phyloP scores from a whole-genome alignment of 768 basidiomycete species.

The Tulasnella sp. region DNA sequence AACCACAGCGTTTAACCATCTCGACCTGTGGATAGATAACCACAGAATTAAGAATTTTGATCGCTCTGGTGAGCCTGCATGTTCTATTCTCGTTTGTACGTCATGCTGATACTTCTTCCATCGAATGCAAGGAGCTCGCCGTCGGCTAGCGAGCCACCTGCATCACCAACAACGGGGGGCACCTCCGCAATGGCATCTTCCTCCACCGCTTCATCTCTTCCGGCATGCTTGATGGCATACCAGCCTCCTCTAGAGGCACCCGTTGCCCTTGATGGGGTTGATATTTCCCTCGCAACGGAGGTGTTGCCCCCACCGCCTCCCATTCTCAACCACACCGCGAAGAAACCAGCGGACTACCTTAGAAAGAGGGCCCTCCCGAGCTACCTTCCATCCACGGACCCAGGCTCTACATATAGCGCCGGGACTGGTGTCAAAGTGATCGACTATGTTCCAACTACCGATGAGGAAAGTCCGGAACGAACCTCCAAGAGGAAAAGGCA shows the following conservation, averaged over 20 bases:
- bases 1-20: background rate
- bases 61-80: background rate
- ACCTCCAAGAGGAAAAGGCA: conserved; percentile 42
- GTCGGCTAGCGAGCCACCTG: conserved; percentile 1
- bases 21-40: background rate
- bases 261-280: conserved; percentile 37
- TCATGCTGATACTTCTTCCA: background rate
- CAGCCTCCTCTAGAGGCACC: conserved; percentile 30
- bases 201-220: conserved; percentile 18
- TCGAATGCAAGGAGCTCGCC: background rate
- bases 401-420: conserved; percentile 69
- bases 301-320: conserved; percentile 86
- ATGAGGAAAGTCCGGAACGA: conserved; percentile 53
- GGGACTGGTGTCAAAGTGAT: conserved; percentile 27
- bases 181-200: conserved; percentile 15
- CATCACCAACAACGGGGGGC: background rate
- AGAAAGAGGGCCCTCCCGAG: conserved; percentile 68
- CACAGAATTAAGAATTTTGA: background rate
- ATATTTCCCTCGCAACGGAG: conserved; percentile 79
- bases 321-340: conserved; percentile 61
- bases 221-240: conserved; percentile 23
- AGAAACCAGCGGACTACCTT: conserved; percentile 52
- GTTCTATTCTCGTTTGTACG: background rate
- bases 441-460: conserved; percentile 15
- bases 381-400: conserved; percentile 79